Evolutionary conservation across 768 basidiomycete species (phyloP).

Genomic region (Phylloporus arenicola): DNA sequence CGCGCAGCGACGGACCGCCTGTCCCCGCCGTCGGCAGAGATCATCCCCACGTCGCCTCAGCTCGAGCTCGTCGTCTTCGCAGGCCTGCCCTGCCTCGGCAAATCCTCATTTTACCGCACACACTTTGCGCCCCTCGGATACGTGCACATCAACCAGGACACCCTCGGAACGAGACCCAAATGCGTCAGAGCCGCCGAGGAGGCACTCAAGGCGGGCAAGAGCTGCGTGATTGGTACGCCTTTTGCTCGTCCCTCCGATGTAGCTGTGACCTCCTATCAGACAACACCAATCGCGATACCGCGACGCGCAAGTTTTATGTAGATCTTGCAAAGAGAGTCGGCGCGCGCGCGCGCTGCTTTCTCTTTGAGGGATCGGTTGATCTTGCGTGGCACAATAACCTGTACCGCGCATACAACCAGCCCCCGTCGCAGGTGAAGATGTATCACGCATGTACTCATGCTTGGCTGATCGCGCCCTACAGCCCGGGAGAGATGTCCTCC

Average conservation of each 20-base stretch:
- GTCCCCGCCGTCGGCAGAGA: conserved; percentile 15
- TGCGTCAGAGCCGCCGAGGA: conserved; percentile 64
- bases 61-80: conserved; percentile 56
- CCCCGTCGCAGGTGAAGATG: conserved; percentile 31
- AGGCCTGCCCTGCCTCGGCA: conserved; percentile 65
- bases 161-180: conserved; percentile 63
- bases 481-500: conserved; percentile 48
- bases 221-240: conserved; percentile 73
- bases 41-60: conserved; percentile 8
- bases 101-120: conserved; percentile 70
- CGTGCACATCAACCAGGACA: conserved; percentile 84
- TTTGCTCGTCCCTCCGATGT: background rate
- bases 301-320: conserved; percentile 68
- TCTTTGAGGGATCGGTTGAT: conserved; percentile 71
- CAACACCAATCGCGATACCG: conserved; percentile 81
- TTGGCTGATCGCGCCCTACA: conserved; percentile 15
- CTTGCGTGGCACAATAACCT: conserved; percentile 92
- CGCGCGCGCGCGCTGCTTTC: conserved; percentile 61
- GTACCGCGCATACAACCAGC: conserved; percentile 69
- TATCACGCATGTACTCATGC: background rate
- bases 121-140: conserved; percentile 70
- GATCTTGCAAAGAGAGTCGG: conserved; percentile 53
- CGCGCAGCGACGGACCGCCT: conserved; percentile 37
- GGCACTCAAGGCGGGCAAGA: conserved; percentile 48
- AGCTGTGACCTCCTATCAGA: conserved; percentile 41